Conservation (phyloP, 225 moss, liverwort and hornwort species). For the Ulota crispa region DNA sequence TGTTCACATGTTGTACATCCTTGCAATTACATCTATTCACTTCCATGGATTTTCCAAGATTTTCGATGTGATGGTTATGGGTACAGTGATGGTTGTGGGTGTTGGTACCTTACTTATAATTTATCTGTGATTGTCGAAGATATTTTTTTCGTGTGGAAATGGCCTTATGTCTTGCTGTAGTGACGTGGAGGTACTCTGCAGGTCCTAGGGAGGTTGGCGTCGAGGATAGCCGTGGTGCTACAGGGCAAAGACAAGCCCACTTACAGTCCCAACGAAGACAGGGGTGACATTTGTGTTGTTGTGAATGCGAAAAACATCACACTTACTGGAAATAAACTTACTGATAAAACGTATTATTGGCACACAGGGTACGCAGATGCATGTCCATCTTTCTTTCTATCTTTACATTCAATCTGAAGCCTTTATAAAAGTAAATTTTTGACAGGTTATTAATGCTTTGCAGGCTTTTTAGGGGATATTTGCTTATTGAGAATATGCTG, state of each 20-base stretch:
- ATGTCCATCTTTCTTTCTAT: not conserved
- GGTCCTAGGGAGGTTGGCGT: constrained; percentile 92
- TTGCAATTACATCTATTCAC: no score
- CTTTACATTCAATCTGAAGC: not conserved
- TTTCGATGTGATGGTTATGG: no score
- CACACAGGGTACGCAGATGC: constrained; percentile 78
- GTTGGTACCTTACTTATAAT: not conserved
- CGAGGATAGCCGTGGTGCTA: constrained; percentile 81
- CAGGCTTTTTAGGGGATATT: not conserved
- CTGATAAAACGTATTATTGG: constrained; percentile 93
- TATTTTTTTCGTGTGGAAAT: not conserved
- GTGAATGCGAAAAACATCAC: constrained; percentile 83
- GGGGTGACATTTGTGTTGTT: constrained; percentile 95
- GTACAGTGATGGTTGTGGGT: no score
- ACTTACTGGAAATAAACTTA: constrained; percentile 91
- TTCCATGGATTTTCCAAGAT: no score
- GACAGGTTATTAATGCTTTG: constrained; percentile 3
- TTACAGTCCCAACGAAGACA: constrained; percentile 71
- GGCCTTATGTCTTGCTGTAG: not conserved
- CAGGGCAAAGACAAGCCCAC: constrained; percentile 98
- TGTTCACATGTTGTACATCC: no score
- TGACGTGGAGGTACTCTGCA: constrained; percentile 30
- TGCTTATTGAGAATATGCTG: not conserved
- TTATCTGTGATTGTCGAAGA: not conserved
- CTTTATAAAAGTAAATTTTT: not conserved